Percentiles rank a stretch among this genome's conserved stretches.
These are phyloP conservation scores for Solanum hybrid DNA, from an alignment of 305 asterid species.

Conservation along the genomic window DNA sequence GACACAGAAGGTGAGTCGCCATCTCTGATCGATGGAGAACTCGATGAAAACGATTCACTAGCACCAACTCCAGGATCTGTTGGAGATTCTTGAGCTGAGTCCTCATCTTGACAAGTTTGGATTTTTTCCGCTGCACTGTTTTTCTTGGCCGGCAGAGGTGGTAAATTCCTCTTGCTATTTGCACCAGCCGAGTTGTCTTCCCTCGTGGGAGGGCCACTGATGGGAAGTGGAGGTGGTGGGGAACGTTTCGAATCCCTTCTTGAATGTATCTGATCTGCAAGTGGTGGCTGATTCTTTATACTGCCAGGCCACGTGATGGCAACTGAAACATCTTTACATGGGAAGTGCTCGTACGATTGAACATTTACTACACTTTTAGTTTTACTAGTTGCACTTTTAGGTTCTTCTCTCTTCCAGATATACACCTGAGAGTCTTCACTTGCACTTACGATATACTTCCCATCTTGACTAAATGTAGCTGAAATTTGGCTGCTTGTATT, in stretches of 20 bases:
- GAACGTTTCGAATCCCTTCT: constrained; percentile 40
- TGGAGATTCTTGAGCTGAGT: constrained; percentile 18
- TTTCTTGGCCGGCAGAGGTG: constrained; percentile 48
- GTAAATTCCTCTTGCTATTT: constrained; percentile 31
- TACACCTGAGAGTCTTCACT: constrained; percentile 83
- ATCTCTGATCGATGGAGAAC: constrained; percentile 24
- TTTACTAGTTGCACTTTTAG: constrained; percentile 23
- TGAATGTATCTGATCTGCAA: constrained; percentile 27
- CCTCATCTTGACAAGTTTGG: constrained; percentile 32
- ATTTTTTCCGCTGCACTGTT: constrained; percentile 10
- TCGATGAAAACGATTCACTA: constrained; percentile 25
- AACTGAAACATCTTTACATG: constrained; percentile 51
- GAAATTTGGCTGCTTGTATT: constrained; percentile 71
- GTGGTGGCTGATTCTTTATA: constrained; percentile 34
- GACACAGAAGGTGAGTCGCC: constrained; percentile 32
- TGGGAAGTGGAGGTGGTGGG: constrained; percentile 11
- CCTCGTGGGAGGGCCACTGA: constrained; percentile 14
- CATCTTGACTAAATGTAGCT: constrained; percentile 57
- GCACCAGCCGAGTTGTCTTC: constrained; percentile 20
- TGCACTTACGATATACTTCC: constrained; percentile 54
- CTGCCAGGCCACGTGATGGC: constrained; percentile 71
- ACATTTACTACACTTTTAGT: constrained; percentile 24
- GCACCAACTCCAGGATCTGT: constrained; percentile 39
- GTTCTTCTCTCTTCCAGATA: constrained; percentile 59
- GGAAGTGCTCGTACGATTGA: constrained; percentile 55